Evolutionary conservation across 768 basidiomycete species (phyloP), one percentile per base, ranked within the genome.

Genomic region (Phylloporus arenicola): DNA sequence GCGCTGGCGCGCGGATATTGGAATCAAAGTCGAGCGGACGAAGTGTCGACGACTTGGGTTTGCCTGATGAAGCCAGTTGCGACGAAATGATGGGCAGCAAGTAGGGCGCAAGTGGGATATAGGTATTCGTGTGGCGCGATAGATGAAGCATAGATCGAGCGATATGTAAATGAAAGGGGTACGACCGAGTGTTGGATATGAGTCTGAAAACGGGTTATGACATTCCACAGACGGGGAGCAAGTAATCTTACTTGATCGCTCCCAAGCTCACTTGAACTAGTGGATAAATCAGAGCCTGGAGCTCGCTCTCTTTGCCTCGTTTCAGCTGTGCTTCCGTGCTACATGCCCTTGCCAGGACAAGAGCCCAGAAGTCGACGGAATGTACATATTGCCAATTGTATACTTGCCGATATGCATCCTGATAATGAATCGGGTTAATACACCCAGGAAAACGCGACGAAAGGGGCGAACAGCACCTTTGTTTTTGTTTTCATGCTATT

Each of bases 371-470:
- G 72, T 99, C 96, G 56, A 99, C 74, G 51, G 84, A 90, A 66
- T 99, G 96, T 3, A 86, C 88, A 57, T 86, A 97, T 71, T 97
- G 96, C 96, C 96, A 99, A 70, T 97, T 99, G 71, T 99, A 96
- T 19, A 99, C 95, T 59, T 88, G 85, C 67, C 86, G 86, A 71
- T 88, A 94, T 9, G 91, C 84, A 57, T 98, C 93, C 86, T 92
- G 66, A 30, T 52, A 24, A 47, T 40, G 16, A 11, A 37, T 41
- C 20, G 30, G 50, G 42, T 42, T 45, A 51, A 51, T 42, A 57
- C 13, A 57, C 8, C 52, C 50, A 17, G 3, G 46, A 35, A 19
- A 52, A 38, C 19, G 48, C 13, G 37, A 39, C 10, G 20, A 22
- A 22, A 31, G 10, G 20, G 14, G 46, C 33, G 53, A 30, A 22